Percentiles rank a stretch among this genome's conserved stretches.
These are phyloP conservation scores for Leishmania martiniquensis DNA, from an alignment of 208 protist genomes.

Conservation along the genomic window DNA sequence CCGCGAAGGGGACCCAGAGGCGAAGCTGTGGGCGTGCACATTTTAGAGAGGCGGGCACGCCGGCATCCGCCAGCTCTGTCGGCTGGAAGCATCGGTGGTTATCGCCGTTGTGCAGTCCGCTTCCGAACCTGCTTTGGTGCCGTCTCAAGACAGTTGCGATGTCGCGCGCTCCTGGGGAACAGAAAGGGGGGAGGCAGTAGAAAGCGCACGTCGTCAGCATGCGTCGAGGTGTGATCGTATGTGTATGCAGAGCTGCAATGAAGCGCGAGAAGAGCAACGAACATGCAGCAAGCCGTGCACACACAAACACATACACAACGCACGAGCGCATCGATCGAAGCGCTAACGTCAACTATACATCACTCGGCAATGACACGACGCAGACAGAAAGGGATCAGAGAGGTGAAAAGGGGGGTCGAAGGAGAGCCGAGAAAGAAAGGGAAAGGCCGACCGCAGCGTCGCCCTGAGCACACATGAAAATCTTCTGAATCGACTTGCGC, in stretches of 20 bases:
- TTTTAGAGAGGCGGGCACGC: too few relatives aligned
- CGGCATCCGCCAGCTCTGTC: too few relatives aligned
- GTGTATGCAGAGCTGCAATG: not conserved
- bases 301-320: not conserved
- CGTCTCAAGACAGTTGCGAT: too few relatives aligned
- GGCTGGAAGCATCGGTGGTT: too few relatives aligned
- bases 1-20: too few relatives aligned
- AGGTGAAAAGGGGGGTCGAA: not conserved
- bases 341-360: not conserved
- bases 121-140: too few relatives aligned
- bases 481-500: not conserved
- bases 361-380: not conserved
- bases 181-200: too few relatives aligned
- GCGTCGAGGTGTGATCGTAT: not conserved
- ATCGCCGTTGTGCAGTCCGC: too few relatives aligned
- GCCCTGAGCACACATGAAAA: not conserved
- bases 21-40: too few relatives aligned
- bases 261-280: not conserved
- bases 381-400: slow-evolving; percentile 3
- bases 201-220: not conserved
- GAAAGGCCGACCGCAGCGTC: not conserved
- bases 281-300: not conserved
- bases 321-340: too few relatives aligned
- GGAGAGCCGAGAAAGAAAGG: not conserved
- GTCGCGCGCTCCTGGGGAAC: too few relatives aligned